phyloP scores from a whole-genome alignment of 176 grass and related monocot species.

The Musa acuminata region DNA sequence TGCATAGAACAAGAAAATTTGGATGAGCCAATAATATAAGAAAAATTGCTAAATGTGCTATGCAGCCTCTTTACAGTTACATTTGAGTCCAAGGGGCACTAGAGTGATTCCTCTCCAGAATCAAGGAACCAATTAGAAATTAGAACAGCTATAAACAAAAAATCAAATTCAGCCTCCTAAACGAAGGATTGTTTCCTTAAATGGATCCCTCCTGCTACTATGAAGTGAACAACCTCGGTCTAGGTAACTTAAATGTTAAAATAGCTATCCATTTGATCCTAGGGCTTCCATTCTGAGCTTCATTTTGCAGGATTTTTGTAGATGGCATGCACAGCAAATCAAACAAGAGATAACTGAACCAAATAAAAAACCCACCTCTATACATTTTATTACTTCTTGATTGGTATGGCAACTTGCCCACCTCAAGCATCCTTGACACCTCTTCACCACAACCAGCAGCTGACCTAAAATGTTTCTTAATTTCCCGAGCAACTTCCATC shows the following conservation, averaged over 20 bases:
- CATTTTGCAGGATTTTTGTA: background rate
- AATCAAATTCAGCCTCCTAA: background rate
- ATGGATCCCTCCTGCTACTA: background rate
- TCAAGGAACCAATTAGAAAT: background rate
- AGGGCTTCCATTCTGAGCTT: background rate
- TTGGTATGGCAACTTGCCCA: conserved; percentile 44
- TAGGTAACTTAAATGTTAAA: background rate
- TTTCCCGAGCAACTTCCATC: conserved; percentile 39
- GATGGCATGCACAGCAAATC: background rate
- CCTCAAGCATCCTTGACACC: conserved; percentile 62
- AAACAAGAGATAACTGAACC: conserved; percentile 7
- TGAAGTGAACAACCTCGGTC: background rate
- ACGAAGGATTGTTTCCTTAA: background rate
- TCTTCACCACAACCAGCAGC: conserved; percentile 37
- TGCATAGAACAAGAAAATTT: too few species aligned
- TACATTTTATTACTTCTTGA: conserved; percentile 27
- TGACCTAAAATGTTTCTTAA: conserved; percentile 44
- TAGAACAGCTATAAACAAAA: background rate
- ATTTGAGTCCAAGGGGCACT: background rate
- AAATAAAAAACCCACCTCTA: conserved; percentile 63
- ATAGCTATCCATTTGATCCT: background rate
- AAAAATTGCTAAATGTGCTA: too few species aligned
- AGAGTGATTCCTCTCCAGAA: background rate
- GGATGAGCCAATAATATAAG: too few species aligned
- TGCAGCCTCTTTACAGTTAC: too few species aligned